Evolutionary conservation across 2,329 filamentous ascomycete species (phyloP), one percentile per base, ranked within the genome.

Genomic region (Hortaea sp.): DNA sequence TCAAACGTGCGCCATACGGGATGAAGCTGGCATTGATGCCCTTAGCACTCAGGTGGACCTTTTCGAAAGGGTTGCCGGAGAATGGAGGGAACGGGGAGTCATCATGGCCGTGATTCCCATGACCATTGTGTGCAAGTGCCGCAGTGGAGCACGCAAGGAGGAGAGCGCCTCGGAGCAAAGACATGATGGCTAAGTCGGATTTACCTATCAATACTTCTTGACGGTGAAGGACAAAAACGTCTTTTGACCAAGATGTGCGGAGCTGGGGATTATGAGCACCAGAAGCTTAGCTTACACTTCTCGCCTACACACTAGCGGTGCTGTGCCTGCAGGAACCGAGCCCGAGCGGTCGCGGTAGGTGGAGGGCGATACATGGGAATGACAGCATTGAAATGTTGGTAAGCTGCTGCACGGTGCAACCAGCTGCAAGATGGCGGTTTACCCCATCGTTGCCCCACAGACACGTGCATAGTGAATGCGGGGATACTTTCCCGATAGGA

Each of bases 21-120:
- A 60, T 60, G 49, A 60, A 60, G 5, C 54, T 52, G 12, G 58
- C 57, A 45, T 53, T 57, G 49, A 61, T 60, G 49, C 58, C 58
- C 2, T 55, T 43, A n/a, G 57, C 57, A 32, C 44, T 53, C 30
- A 60, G 38, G 20, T 48, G 44, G 44, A 57, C 57, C 39, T 58
- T 56, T 44, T 56, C 13, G 49, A 61, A 60, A 6, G 55, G 51
- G 41, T 60, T 46, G 37, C 57, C 57, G 0, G 57, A 56, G 54
- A 61, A 61, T 7, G 57, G 50, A 11, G 57, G 54, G 49, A 54
- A 57, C 1, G 48, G 10, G 6, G 47, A 27, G 28, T 31, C 43
- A 11, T 7, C 37, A 45, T 37, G 38, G 43, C 41, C 43, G 42
- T 47, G 37, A 34, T 39, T 43, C 41, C 47, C 53, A 39, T 49